Evolutionary conservation across 371 early-diverging fungal species (phyloP).

Genomic region (Actinomortierella wolfii): DNA sequence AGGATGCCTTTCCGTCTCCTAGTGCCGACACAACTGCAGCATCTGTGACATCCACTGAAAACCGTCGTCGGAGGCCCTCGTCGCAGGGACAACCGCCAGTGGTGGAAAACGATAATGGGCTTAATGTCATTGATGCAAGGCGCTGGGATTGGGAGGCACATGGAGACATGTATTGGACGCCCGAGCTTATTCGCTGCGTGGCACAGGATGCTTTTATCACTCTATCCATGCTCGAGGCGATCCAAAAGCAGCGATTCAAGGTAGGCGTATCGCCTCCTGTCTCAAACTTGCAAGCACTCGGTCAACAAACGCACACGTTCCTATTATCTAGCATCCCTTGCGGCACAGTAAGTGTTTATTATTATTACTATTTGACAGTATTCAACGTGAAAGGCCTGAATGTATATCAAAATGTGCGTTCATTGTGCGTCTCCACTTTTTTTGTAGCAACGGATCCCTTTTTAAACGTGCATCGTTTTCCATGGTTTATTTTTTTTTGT

Average conservation of each 20-base stretch:
- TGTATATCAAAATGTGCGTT: no score
- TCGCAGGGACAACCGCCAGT: not conserved
- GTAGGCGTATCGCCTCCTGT: constrained; percentile 16
- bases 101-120: no score
- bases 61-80: not conserved
- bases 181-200: constrained; percentile 34
- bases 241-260: constrained; percentile 19
- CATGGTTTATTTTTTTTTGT: not conserved
- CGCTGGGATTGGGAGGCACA: constrained; percentile 45
- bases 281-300: constrained; percentile 2
- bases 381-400: no score
- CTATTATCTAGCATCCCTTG: constrained; percentile 34
- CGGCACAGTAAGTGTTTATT: constrained; percentile 25
- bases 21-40: not conserved
- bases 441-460: no score
- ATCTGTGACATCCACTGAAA: not conserved
- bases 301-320: constrained; percentile 14
- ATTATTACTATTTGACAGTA: not conserved
- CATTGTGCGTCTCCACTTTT: not conserved
- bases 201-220: constrained; percentile 41
- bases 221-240: constrained; percentile 22
- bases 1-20: constrained; percentile 1
- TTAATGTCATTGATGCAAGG: constrained; percentile 33
- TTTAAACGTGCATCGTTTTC: no score
- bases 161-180: constrained; percentile 26